Base-by-base conservation (phyloP, 805 yeast species). In the Wilhelminamyces savonicus region DNA sequence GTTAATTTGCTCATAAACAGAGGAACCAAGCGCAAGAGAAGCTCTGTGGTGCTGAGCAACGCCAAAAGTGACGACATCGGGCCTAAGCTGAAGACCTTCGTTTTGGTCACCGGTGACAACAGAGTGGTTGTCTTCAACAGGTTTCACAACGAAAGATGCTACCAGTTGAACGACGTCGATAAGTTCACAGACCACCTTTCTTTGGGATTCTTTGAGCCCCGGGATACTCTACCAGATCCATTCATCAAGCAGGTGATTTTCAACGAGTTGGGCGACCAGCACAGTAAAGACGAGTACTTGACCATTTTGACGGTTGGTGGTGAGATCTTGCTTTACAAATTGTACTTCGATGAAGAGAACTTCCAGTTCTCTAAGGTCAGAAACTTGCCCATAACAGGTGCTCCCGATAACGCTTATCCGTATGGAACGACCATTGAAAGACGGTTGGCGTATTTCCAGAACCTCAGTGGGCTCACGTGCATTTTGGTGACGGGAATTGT, bases 301-400 rank as follows among this genome's bases (percentile, higher is more conserved):
- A 68, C 86, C 0, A 63, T 84, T 6, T 56, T 85, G 29, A 86
- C 94, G 0, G 74, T 78, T 48, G 92, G 94, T 30, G 94, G 94
- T 43, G 92, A 85, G 50, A 59, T 86, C 2, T 60, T 75, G 21
- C 58, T 82, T 29, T 87, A 86, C 51, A 76, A 75, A 41, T 58
- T 78, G 21, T 74, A 56, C 37, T 60, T 61, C 36, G 74, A 67
- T 42, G 70, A 71, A 12, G 67, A 53, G 16, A 60, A 55, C 37
- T 68, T 51, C 38, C 53, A 47, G 28, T 62, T 68, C 22, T 39
- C 46, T 28, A 74, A 69, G 48, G 69, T 61, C 33, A 64, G 56
- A 44, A 71, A 67, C 35, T 48, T 60, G 28, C 43, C 56, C 4
- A 66, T 80, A 8, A 76, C 85, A 1, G 94, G 94, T 32, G 92